Percentiles rank a stretch among this genome's conserved stretches.
phyloP scores from a whole-genome alignment of 495 filamentous ascomycete genomes.

The Bacidia rubella region DNA sequence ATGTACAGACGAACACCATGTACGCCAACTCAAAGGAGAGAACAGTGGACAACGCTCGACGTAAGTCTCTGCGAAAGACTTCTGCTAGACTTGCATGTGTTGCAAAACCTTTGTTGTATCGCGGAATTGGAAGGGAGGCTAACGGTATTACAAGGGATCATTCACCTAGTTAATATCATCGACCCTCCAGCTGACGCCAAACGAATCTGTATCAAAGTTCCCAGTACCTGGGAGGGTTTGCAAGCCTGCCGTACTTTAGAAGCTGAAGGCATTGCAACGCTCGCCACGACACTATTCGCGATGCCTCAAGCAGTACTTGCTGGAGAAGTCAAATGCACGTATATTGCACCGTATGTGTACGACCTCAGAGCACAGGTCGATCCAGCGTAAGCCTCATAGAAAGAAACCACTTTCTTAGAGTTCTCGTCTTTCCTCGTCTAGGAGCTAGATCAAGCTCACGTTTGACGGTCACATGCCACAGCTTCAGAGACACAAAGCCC shows the following conservation, averaged over 20 bases:
- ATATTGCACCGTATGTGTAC: slow-evolving; percentile 52
- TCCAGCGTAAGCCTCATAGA: slow-evolving; percentile 30
- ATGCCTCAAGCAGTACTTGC: slow-evolving; percentile 44
- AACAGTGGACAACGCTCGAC: slow-evolving; percentile 39
- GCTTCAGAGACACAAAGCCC: slow-evolving; percentile 34
- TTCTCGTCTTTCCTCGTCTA: too few relatives aligned
- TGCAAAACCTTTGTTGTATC: too few relatives aligned
- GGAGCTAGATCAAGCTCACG: slow-evolving; percentile 8
- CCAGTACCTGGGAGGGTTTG: slow-evolving; percentile 50
- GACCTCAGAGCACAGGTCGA: slow-evolving; percentile 51
- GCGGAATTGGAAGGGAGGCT: too few relatives aligned
- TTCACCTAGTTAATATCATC: neutral
- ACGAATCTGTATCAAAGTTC: slow-evolving; percentile 49
- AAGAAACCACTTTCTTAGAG: too few relatives aligned
- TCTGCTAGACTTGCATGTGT: too few relatives aligned
- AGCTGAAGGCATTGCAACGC: slow-evolving; percentile 34
- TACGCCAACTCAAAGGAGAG: slow-evolving; percentile 34
- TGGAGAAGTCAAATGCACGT: slow-evolving; percentile 41
- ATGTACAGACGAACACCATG: slow-evolving; percentile 50
- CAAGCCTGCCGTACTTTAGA: slow-evolving; percentile 47
- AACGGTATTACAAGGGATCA: neutral
- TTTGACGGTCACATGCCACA: slow-evolving; percentile 8
- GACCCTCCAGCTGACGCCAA: neutral
- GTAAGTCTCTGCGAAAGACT: slow-evolving; percentile 29
- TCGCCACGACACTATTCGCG: slow-evolving; percentile 50